Conservation (phyloP, 495 filamentous ascomycete species). For the Xanthoparmelia taractica region DNA sequence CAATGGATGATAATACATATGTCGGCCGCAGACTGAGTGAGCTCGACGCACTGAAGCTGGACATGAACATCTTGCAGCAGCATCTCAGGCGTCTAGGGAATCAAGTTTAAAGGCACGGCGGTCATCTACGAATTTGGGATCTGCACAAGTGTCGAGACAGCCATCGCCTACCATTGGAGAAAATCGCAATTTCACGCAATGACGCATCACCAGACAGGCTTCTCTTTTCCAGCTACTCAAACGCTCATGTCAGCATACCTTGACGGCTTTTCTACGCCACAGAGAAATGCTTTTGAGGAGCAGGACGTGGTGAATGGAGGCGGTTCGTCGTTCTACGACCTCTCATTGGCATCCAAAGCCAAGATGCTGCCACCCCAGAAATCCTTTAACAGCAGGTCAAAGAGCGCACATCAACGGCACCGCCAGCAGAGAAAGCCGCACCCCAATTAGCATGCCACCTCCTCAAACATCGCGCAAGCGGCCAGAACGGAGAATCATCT, state of each 20-base stretch:
- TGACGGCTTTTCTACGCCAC: not conserved
- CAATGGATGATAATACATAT: conserved; percentile 2
- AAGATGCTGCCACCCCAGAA: not conserved
- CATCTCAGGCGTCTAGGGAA: conserved; percentile 13
- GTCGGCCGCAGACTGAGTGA: conserved; percentile 7
- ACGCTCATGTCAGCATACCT: not conserved
- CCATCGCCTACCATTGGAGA: not conserved
- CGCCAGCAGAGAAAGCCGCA: not conserved
- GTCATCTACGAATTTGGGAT: not conserved
- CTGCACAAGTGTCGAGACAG: not conserved
- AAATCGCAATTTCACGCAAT: not conserved
- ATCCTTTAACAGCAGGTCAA: not conserved
- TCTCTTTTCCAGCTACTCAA: not conserved
- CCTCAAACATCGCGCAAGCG: not conserved
- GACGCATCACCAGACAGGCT: not conserved
- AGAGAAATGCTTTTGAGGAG: no score
- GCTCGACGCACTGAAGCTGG: conserved; percentile 14
- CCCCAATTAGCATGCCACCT: not conserved
- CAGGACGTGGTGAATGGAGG: not conserved
- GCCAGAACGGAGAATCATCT: not conserved
- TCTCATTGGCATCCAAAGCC: not conserved
- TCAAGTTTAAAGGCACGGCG: not conserved
- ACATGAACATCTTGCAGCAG: conserved; percentile 19
- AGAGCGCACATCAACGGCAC: not conserved
- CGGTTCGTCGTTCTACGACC: not conserved